Evolutionary conservation across 345 rosid species (phyloP), one percentile per base, ranked within the genome.

Genomic region (Excoecaria cochinchinensis): DNA sequence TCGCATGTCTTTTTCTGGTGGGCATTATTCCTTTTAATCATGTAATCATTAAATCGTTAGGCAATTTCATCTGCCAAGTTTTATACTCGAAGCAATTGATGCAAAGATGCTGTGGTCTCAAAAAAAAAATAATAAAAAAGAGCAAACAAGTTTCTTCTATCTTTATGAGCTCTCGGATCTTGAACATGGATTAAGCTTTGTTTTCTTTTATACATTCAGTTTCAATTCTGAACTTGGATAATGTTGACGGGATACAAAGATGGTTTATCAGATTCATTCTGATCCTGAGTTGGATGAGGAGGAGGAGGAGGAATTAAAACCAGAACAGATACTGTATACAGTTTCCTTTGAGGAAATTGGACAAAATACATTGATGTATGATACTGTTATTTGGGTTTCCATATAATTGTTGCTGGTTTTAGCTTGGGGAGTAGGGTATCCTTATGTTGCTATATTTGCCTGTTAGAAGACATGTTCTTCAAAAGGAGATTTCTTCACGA

Each of bases 341-440:
- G 95, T 92, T 56, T 86, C 92, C 19, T 90, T 89, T 50, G 90
- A 89, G 71, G 93, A 90, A 63, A 86, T 87, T 75, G 85, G 89
- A 0, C 13, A 19, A 8, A 83, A 79, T 59, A 75, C 72, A 72
- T 5, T 90, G 51, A 79, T 79, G 79, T 90, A 90, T 74, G 92
- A 90, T 73, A 84, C 88, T 19, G 78, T 87, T 64, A 86, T 89
- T 74, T 90, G 95, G 95, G 60, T 90, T 69, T 87, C 89, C 25
- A 89, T 89, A 67, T 90, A 93, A 1, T 78, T 87, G 62, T 80
- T 89, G 82, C 82, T 90, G 74, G 88, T 89, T 75, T 85, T 90
- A 77, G 95, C 95, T 31, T 90, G 95, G 93, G 95, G 95, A 36
- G 82, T 89, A 51, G 95, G 95, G 95, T 74, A 64, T 89, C 60